Evolutionary conservation across 225 moss, liverwort and hornwort species (phyloP).

Genomic region (Anthoceros angustus): DNA sequence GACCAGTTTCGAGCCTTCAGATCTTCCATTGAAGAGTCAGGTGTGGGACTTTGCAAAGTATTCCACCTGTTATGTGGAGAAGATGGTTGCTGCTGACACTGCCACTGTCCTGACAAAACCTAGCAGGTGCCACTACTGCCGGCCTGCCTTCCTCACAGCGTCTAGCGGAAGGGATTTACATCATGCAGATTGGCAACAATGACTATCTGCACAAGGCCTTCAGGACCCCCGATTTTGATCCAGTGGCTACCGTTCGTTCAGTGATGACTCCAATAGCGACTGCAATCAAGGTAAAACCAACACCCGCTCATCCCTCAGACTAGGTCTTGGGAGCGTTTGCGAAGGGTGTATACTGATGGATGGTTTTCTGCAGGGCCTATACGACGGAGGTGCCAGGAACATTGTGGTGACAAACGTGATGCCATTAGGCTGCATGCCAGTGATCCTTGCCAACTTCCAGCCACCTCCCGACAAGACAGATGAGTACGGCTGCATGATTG

Average conservation of each 20-base stretch:
- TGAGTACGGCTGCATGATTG: conserved; percentile 15
- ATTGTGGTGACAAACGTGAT: conserved; percentile 13
- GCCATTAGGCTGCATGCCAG: background rate
- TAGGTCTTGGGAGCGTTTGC: background rate
- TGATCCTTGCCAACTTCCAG: rapidly evolving
- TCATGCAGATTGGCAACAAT: conserved; percentile 27
- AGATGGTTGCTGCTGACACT: background rate
- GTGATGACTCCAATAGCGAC: conserved; percentile 12
- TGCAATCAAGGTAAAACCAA: conserved; percentile 1
- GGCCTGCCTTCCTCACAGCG: background rate
- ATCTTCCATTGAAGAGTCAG: background rate
- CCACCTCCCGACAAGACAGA: background rate
- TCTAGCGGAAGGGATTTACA: conserved; percentile 16
- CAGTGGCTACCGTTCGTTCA: background rate
- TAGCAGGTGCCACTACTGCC: background rate
- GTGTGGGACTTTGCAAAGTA: background rate
- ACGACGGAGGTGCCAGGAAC: conserved; percentile 20
- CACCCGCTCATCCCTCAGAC: background rate
- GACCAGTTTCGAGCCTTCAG: conserved; percentile 27
- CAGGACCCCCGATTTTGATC: background rate
- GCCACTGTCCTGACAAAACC: background rate
- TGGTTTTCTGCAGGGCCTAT: conserved; percentile 9
- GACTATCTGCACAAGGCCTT: conserved; percentile 1
- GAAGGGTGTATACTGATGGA: background rate
- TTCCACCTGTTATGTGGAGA: background rate